Conservation (phyloP, 805 yeast genomes). For the Cyberlindnera subsufficiens region DNA sequence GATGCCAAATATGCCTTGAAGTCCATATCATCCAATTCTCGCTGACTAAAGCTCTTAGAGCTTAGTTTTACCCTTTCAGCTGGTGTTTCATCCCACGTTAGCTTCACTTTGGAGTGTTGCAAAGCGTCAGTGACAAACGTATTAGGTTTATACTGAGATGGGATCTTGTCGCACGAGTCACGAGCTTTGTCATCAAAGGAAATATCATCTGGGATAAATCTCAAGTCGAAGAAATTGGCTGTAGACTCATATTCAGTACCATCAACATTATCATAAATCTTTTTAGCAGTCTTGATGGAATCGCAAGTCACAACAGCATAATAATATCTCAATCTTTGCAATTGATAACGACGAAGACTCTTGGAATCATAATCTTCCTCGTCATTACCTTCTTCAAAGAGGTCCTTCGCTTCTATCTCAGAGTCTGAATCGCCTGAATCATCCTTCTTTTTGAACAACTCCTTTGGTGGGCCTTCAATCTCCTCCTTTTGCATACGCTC, state of each 20-base stretch:
- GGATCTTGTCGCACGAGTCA: slow-evolving; percentile 68
- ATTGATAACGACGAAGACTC: slow-evolving; percentile 81
- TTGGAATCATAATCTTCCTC: slow-evolving; percentile 80
- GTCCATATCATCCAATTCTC: slow-evolving; percentile 87
- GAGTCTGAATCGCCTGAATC: slow-evolving; percentile 43
- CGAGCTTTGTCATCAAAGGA: slow-evolving; percentile 71
- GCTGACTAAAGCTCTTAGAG: slow-evolving; percentile 75
- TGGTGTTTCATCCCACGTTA: slow-evolving; percentile 99
- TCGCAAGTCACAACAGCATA: slow-evolving; percentile 90
- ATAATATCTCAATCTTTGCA: slow-evolving; percentile 87
- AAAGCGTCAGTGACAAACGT: slow-evolving; percentile 89
- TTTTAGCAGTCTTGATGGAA: slow-evolving; percentile 59
- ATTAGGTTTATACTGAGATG: slow-evolving; percentile 72
- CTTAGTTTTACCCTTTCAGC: slow-evolving; percentile 75
- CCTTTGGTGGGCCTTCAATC: slow-evolving; percentile 86
- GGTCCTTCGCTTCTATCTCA: slow-evolving; percentile 60
- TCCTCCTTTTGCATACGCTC: slow-evolving; percentile 88
- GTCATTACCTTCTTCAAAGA: slow-evolving; percentile 77
- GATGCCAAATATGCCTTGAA: slow-evolving; percentile 88
- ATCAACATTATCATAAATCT: slow-evolving; percentile 82
- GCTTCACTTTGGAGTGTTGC: slow-evolving; percentile 91
- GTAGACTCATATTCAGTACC: slow-evolving; percentile 95
- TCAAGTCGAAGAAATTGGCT: slow-evolving; percentile 85
- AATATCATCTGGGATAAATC: slow-evolving; percentile 93
- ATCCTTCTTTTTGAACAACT: slow-evolving; percentile 49